Conservation (phyloP, 2,329 filamentous ascomycete species). For the Magnaporthiopsis rhizophila region DNA sequence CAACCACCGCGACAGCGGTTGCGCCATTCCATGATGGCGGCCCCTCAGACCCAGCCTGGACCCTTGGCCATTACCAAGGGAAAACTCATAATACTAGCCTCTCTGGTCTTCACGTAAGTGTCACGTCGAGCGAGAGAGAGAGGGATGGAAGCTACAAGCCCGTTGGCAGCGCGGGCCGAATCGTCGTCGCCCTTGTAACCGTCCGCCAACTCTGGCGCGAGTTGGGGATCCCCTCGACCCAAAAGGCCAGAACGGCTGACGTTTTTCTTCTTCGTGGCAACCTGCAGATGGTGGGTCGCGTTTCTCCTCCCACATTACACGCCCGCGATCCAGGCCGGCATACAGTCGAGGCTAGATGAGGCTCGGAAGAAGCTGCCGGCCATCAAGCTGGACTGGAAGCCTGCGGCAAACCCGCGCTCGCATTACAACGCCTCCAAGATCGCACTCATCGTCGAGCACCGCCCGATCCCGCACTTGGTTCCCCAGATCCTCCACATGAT, state of each 20-base stretch:
- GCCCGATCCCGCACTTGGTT: conserved; percentile 37
- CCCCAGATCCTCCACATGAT: conserved; percentile 45
- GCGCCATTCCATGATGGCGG: conserved; percentile 13
- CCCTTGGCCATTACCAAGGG: conserved; percentile 25
- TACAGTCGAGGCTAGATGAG: conserved; percentile 30
- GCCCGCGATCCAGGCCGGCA: conserved; percentile 30
- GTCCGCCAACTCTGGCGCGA: too few relatives aligned
- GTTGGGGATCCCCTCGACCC: too few relatives aligned
- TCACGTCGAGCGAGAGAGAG: background rate
- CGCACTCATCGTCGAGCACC: conserved; percentile 43
- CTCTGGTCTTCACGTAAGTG: conserved; percentile 30
- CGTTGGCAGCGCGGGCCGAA: background rate
- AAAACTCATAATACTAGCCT: conserved; percentile 26
- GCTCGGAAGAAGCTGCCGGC: conserved; percentile 30
- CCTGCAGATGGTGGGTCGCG: conserved; percentile 39
- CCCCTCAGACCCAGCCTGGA: conserved; percentile 13
- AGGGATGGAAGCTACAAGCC: background rate
- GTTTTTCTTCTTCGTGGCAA: background rate
- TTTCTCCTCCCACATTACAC: conserved; percentile 34
- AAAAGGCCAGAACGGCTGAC: background rate
- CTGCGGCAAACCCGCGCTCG: conserved; percentile 22
- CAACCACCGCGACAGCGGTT: background rate
- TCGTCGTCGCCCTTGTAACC: background rate
- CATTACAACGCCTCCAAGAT: conserved; percentile 41
- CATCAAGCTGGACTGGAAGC: conserved; percentile 32